Conservation (phyloP, 2,329 filamentous ascomycete genomes). For the Polytolypa hystricis region DNA sequence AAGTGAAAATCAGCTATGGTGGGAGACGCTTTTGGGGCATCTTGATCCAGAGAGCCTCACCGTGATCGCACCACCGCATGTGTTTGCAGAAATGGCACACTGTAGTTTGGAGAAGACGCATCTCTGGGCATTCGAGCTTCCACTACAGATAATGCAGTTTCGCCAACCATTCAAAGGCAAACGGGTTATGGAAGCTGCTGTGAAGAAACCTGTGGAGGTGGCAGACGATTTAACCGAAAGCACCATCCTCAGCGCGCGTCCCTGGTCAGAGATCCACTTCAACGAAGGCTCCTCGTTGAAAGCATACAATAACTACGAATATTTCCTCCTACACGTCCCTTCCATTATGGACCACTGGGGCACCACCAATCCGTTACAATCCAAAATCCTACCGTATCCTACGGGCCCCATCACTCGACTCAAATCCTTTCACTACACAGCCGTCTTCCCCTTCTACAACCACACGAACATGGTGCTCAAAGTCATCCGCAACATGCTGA, state of each 20-base stretch:
- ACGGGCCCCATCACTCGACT: constrained; percentile 31
- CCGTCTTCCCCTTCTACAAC: constrained; percentile 54
- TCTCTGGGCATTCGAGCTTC: constrained; percentile 53
- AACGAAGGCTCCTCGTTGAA: constrained; percentile 68
- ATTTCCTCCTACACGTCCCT: constrained; percentile 53
- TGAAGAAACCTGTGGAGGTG: neutral
- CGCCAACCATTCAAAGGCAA: neutral
- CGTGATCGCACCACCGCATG: constrained; percentile 50
- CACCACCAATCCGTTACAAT: constrained; percentile 16
- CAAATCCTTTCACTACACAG: constrained; percentile 45
- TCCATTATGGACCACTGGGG: constrained; percentile 45
- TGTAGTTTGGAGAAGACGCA: constrained; percentile 47
- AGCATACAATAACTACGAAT: constrained; percentile 61
- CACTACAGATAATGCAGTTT: constrained; percentile 49
- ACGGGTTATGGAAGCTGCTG: neutral
- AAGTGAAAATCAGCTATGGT: constrained; percentile 34
- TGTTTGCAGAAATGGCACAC: constrained; percentile 51
- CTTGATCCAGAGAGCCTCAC: constrained; percentile 46
- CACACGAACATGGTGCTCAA: constrained; percentile 43
- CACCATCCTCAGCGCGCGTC: constrained; percentile 46
- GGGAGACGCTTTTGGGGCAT: constrained; percentile 44
- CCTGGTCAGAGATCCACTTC: constrained; percentile 55
- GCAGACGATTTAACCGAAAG: neutral
- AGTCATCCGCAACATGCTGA: constrained; percentile 39
- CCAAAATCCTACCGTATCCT: constrained; percentile 24